Base-by-base conservation (phyloP, 2,329 filamentous ascomycete genomes). In the Drechslera avenae region DNA sequence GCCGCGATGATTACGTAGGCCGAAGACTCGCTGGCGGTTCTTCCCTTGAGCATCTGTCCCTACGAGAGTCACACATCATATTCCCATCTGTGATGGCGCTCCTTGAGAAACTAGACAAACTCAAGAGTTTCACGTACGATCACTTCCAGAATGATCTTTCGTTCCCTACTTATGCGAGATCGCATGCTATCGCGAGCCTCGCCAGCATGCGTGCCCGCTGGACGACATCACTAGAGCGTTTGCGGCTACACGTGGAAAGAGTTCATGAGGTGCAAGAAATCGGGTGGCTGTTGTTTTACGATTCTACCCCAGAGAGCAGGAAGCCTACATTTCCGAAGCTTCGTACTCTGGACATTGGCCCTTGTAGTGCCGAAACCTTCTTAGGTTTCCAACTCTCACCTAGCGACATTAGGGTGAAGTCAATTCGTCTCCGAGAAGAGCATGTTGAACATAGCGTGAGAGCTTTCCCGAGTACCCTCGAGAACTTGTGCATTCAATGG, bases 71-170 rank as follows among this genome's bases (percentile, higher is more conserved):
- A 3, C 18, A 37, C 31, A 13, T 55, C 10, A 19, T 39, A 16
- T 16, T 48, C n/a, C 42, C 23, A 3, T 28, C 14, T 7, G 42
- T 34, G 19, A 14, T 41, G 12, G 16, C 14, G 3, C 30, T 26
- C 13, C 23, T 51, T 3, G 21, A 30, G 16, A 37, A 32, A 13
- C 52, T 53, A 10, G 12, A 41, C 4, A 44, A 40, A n/a, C 23
- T 50, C 35, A 45, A 35, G 28, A 41, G 17, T 5, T 50, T 57
- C 36, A 43, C 36, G 5, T 57, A 54, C 39, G 46, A 51, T 13
- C 43, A 54, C 36, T 12, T 26, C 5, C 5, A 10, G n/a, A 23
- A 47, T 18, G 42, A 47, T 2, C 35, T 50, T 13, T 19, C 17
- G 17, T 32, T 2, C 12, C 13, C 28, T 9, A 28, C 12, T 23